Base-by-base conservation (phyloP, 768 basidiomycete genomes). In the Leccinum olivaceopallidum region DNA sequence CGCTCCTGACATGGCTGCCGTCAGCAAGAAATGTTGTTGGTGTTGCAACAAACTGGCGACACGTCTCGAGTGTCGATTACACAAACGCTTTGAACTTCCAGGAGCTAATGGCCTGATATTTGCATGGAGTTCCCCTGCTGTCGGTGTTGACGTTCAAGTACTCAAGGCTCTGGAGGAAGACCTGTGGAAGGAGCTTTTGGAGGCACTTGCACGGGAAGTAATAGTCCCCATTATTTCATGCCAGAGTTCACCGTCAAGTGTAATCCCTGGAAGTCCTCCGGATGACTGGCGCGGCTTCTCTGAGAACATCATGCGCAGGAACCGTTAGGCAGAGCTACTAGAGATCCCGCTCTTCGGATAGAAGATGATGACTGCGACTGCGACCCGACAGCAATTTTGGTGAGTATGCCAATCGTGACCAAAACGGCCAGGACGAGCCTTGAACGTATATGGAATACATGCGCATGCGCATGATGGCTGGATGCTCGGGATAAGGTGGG, bases 401-500 rank as follows among this genome's bases (percentile, higher is more conserved):
- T 20, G 18, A 63, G 26, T 18, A 68, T 44, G 16, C 13, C 34
- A 14, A 48, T 48, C 10, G 10, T 18, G 13, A 59, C 16, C 39
- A 68, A 50, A 39, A 65, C 42, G 12, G 4, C 30, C 5, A 68
- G 14, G 24, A 68, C 24, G 24, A 6, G 34, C 20, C 16, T 60
- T 2, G 67, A 68, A 18, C 57, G 28, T 67, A 67, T 60, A 68
- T 68, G 53, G 67, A 60, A 42, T 66, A 69, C 37, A 66, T 24
- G 18, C 67, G 65, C 58, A 69, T 55, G 34, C 55, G 20, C 39
- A 68, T 68, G 55, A 68, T 60, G 26, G 28, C 66, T 67, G 14
- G 8, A 20, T 13, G 30, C 9, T 30, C 30, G 30, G 9, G 30
- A 30, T 30, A 30, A 30, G 30, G 30, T 30, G 30, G 9, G 9